Evolutionary conservation across 2,329 filamentous ascomycete genomes (phyloP).

Genomic region (Fusarium brevicatenulatum): DNA sequence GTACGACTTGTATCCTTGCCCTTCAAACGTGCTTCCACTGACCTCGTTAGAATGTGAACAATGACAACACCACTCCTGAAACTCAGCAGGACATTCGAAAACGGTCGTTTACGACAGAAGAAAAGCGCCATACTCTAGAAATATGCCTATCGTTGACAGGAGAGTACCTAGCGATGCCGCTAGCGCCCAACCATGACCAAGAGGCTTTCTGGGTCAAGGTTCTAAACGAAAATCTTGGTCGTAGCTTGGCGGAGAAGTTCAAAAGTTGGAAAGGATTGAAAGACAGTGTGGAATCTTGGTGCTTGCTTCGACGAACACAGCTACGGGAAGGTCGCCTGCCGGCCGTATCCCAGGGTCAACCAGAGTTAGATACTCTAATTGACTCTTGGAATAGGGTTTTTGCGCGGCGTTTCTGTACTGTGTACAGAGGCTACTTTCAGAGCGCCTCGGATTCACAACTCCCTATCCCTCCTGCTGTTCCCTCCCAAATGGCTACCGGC

Average conservation of each 20-base stretch:
- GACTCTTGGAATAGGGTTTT: background rate
- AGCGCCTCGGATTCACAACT: fast-evolving
- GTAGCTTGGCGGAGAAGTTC: background rate
- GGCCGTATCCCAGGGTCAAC: fast-evolving
- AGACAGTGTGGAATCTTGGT: background rate
- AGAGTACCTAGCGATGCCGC: too few relatives aligned
- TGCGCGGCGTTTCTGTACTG: too few relatives aligned
- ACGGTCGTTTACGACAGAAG: too few relatives aligned
- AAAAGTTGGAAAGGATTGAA: background rate
- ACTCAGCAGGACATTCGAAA: too few relatives aligned
- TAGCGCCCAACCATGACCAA: too few relatives aligned
- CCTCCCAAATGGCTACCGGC: fast-evolving
- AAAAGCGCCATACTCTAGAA: too few relatives aligned
- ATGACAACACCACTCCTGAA: background rate
- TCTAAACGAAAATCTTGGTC: fast-evolving
- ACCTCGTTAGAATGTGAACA: background rate
- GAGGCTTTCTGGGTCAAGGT: too few relatives aligned
- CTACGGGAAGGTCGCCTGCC: background rate
- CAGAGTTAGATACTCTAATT: background rate
- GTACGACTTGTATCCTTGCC: fast-evolving
- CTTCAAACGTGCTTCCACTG: background rate
- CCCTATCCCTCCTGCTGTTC: fast-evolving
- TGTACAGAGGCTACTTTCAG: background rate
- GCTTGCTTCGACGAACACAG: fast-evolving
- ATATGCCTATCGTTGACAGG: too few relatives aligned